Percentiles rank a stretch among this genome's conserved stretches.
These are phyloP conservation scores for Arabidopsis hybrid DNA, from an alignment of 441 rosid genomes.

Conservation along the genomic window DNA sequence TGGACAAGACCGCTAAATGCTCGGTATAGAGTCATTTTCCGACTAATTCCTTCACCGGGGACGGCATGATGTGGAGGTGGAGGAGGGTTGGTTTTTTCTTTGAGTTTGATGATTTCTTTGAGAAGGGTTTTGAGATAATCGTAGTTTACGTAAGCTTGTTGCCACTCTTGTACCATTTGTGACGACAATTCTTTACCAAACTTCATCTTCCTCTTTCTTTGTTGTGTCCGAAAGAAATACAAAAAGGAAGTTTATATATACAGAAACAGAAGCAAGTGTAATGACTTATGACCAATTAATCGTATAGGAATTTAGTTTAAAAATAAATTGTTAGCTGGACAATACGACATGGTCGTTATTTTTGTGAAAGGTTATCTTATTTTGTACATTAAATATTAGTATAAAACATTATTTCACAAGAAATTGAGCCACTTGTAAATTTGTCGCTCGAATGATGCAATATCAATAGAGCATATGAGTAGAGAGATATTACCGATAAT, in stretches of 20 bases:
- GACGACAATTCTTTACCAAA: slow-evolving; percentile 73
- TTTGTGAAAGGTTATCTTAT: background rate
- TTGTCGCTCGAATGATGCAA: slow-evolving; percentile 10
- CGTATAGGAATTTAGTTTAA: background rate
- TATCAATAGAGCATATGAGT: background rate
- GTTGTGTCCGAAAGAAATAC: slow-evolving; percentile 9
- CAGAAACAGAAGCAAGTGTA: slow-evolving; percentile 2
- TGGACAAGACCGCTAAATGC: slow-evolving; percentile 65
- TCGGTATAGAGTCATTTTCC: slow-evolving; percentile 53
- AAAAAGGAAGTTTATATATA: slow-evolving; percentile 11
- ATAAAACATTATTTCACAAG: background rate
- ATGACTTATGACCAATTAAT: slow-evolving; percentile 1
- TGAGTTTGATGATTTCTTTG: slow-evolving; percentile 60
- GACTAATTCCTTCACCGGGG: slow-evolving; percentile 38
- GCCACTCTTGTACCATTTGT: slow-evolving; percentile 90
- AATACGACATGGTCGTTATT: background rate
- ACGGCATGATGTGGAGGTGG: slow-evolving; percentile 10
- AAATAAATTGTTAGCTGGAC: background rate
- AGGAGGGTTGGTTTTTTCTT: slow-evolving; percentile 46
- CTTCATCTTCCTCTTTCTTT: slow-evolving; percentile 55
- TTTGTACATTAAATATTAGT: background rate
- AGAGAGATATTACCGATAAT: background rate
- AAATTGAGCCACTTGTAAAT: background rate
- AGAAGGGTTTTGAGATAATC: slow-evolving; percentile 59
- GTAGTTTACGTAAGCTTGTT: slow-evolving; percentile 71